A percentile compares a stretch with the other conserved stretches of the same genome.
phyloP scores from a whole-genome alignment of 1,284 basidiomycete genomes.

The Puccinia sorghi region DNA sequence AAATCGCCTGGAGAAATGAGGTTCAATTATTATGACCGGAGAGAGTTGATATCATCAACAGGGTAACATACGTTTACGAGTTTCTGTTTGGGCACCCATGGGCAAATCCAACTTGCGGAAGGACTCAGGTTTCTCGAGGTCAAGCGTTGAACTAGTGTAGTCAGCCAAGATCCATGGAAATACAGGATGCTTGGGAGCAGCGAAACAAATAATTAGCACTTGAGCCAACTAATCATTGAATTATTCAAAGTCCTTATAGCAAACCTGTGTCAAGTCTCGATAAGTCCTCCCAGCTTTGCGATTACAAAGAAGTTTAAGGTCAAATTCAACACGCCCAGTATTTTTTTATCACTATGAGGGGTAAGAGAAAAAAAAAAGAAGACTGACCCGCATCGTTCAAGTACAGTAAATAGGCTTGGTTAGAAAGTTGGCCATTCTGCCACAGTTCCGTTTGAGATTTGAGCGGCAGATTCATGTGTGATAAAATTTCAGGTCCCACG shows the following conservation, averaged over 20 bases:
- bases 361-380: background rate
- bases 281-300: constrained; percentile 41
- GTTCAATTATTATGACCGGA: background rate
- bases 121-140: constrained; percentile 68
- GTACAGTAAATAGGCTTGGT: constrained; percentile 45
- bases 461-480: constrained; percentile 18
- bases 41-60: background rate
- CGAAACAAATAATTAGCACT: constrained; percentile 4
- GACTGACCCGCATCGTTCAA: constrained; percentile 43
- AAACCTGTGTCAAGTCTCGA: constrained; percentile 40
- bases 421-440: constrained; percentile 42
- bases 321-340: background rate
- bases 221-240: background rate
- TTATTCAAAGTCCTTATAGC: constrained; percentile 68
- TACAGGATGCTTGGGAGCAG: constrained; percentile 66
- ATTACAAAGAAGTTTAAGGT: background rate
- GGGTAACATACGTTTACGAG: constrained; percentile 60
- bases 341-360: background rate
- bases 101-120: constrained; percentile 81
- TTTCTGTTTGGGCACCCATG: constrained; percentile 84
- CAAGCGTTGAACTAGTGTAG: constrained; percentile 73
- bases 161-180: constrained; percentile 89
- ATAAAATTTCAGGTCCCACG: constrained; percentile 35
- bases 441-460: constrained; percentile 48
- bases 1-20: constrained; percentile 54